Percentiles rank a stretch among this genome's conserved stretches.
Evolutionary conservation across 805 yeast genomes (phyloP).

Genomic region (Pichia paraexigua): DNA sequence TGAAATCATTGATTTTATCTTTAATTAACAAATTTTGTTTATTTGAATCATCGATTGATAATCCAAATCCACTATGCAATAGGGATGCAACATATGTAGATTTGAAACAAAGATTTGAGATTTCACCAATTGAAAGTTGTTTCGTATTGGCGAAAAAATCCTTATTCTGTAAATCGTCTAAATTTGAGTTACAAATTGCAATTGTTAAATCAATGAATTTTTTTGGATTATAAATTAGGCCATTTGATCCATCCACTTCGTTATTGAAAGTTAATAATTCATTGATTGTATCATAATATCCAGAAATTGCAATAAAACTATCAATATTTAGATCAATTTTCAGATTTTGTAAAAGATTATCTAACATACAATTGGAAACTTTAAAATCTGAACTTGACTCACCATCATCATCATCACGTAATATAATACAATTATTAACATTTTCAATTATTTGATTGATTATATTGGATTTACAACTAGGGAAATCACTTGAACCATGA

Average conservation of each 20-base stretch:
- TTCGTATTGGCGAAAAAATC: constrained; percentile 24
- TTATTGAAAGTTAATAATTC: constrained; percentile 32
- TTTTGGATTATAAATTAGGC: constrained; percentile 37
- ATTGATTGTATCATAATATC: constrained; percentile 58
- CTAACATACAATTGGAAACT: constrained; percentile 41
- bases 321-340: constrained; percentile 42
- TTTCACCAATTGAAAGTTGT: constrained; percentile 26
- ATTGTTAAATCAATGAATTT: constrained; percentile 37
- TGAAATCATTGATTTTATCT: constrained; percentile 67
- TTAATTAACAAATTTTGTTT: constrained; percentile 33
- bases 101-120: constrained; percentile 51
- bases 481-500: constrained; percentile 46
- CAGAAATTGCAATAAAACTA: constrained; percentile 58
- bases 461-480: constrained; percentile 39
- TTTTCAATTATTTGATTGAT: constrained; percentile 7
- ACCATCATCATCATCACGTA: neutral
- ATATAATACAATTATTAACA: constrained; percentile 15
- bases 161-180: constrained; percentile 18
- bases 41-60: constrained; percentile 38
- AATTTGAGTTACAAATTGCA: constrained; percentile 39
- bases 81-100: constrained; percentile 51
- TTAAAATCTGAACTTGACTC: constrained; percentile 15
- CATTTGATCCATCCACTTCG: constrained; percentile 10
- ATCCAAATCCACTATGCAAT: constrained; percentile 53
- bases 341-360: constrained; percentile 31